Conservation (phyloP, 2,329 filamentous ascomycete genomes). For the Fusarium phyllophilum region DNA sequence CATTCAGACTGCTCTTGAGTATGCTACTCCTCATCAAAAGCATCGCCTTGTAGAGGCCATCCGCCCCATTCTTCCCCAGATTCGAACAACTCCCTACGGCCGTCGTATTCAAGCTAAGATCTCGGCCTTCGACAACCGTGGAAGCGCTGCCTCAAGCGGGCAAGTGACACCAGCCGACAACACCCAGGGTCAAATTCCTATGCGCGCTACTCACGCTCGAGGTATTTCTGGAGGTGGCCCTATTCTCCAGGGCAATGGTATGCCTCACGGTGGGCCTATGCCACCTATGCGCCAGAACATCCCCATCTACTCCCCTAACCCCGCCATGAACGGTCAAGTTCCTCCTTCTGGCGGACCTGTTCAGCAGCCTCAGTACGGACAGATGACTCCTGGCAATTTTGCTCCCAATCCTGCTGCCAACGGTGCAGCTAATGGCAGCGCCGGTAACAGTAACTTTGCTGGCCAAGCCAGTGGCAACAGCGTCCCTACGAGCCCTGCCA, state of each 20-base stretch:
- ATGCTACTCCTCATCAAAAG: constrained; percentile 78
- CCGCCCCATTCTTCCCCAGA: constrained; percentile 83
- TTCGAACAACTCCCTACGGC: constrained; percentile 92
- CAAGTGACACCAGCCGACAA: constrained; percentile 64
- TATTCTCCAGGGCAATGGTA: constrained; percentile 48
- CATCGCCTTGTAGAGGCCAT: constrained; percentile 82
- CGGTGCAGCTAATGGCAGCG: not conserved
- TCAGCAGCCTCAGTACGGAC: constrained; percentile 46
- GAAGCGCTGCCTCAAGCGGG: constrained; percentile 56
- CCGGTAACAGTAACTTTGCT: constrained; percentile 13
- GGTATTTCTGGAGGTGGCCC: constrained; percentile 54
- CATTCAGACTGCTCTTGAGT: constrained; percentile 94
- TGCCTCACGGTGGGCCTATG: constrained; percentile 38
- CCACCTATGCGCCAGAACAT: constrained; percentile 47
- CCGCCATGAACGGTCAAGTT: constrained; percentile 47
- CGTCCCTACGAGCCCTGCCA: constrained; percentile 10
- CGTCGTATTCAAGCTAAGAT: constrained; percentile 95
- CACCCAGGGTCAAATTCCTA: constrained; percentile 63
- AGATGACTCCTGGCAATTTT: constrained; percentile 43
- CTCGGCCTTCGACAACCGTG: constrained; percentile 65
- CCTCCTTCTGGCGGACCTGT: constrained; percentile 40
- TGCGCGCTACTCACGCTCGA: constrained; percentile 58
- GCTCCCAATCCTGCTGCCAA: constrained; percentile 1
- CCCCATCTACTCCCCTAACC: constrained; percentile 49
- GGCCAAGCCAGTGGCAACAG: constrained; percentile 32